Percentiles rank a stretch among this genome's conserved stretches.
Conservation (phyloP, 768 basidiomycete species). For the Sistotremastrum niveocremeum region DNA sequence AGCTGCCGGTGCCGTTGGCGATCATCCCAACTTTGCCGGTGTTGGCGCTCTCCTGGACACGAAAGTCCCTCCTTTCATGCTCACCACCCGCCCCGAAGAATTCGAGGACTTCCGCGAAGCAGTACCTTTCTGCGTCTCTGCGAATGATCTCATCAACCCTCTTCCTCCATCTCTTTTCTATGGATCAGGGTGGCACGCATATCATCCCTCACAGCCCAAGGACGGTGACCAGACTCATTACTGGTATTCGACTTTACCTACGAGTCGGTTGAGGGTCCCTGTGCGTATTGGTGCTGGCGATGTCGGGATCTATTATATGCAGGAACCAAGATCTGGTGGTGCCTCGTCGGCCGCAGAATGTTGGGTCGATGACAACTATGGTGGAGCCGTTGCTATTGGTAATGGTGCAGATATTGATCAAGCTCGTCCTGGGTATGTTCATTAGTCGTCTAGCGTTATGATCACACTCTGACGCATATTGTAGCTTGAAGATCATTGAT, state of each 20-base stretch:
- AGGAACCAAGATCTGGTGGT: constrained; percentile 41
- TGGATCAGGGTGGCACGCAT: constrained; percentile 80
- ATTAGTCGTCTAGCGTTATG: constrained; percentile 1
- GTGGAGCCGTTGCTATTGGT: constrained; percentile 60
- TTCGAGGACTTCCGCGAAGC: constrained; percentile 62
- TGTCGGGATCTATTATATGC: constrained; percentile 80
- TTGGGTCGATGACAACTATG: constrained; percentile 96
- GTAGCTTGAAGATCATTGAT: constrained; percentile 77
- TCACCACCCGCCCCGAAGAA: constrained; percentile 22
- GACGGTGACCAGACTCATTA: constrained; percentile 51
- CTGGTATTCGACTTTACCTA: constrained; percentile 83
- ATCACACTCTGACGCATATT: constrained; percentile 4
- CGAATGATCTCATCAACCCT: constrained; percentile 97
- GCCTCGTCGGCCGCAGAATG: constrained; percentile 68
- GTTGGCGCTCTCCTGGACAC: too few species aligned
- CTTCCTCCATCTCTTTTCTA: constrained; percentile 89
- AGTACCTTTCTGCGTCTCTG: constrained; percentile 82
- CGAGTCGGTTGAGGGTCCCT: constrained; percentile 70
- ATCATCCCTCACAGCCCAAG: constrained; percentile 41
- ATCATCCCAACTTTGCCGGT: too few species aligned
- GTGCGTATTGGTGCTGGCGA: constrained; percentile 81
- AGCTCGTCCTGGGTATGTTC: constrained; percentile 51
- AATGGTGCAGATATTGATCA: constrained; percentile 59
- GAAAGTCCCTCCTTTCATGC: background rate
- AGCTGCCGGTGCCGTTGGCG: constrained; percentile 1